Conservation (phyloP, 768 basidiomycete species). For the Boletus insuetus region DNA sequence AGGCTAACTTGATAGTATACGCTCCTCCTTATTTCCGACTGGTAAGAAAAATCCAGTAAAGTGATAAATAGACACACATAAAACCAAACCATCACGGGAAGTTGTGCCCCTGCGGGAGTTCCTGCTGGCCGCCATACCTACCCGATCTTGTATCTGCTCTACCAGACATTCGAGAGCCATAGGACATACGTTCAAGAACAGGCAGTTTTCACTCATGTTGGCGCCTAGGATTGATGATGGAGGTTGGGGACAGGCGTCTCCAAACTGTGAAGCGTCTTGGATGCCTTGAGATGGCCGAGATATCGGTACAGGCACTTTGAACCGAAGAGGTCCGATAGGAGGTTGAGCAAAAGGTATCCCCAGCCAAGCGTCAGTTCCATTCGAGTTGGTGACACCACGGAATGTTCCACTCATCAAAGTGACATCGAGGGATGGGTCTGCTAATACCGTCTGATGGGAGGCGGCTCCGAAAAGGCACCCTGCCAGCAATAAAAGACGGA, state of each 20-base stretch:
- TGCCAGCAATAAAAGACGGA: not conserved
- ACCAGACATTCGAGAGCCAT: not conserved
- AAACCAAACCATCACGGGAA: constrained; percentile 23
- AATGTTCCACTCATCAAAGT: constrained; percentile 44
- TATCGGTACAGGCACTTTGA: constrained; percentile 52
- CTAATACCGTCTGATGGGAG: not conserved
- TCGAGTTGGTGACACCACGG: constrained; percentile 40
- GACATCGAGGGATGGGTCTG: constrained; percentile 29
- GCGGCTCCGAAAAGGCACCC: not conserved
- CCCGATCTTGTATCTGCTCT: not conserved
- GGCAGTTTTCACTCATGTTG: constrained; percentile 49
- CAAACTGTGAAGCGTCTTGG: constrained; percentile 46
- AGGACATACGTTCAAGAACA: constrained; percentile 47
- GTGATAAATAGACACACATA: constrained; percentile 4
- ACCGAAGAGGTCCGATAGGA: constrained; percentile 53
- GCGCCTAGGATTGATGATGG: constrained; percentile 37
- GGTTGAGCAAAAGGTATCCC: constrained; percentile 61
- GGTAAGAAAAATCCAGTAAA: not conserved
- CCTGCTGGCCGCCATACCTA: constrained; percentile 21
- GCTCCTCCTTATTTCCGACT: constrained; percentile 8
- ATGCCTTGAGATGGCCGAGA: constrained; percentile 29
- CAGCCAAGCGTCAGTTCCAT: constrained; percentile 54
- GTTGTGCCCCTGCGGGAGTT: not conserved
- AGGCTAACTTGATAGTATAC: constrained; percentile 9
- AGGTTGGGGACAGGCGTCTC: constrained; percentile 55